These are phyloP conservation scores for Candida alai DNA, from an alignment of 805 yeast species.

Conservation along the genomic window DNA sequence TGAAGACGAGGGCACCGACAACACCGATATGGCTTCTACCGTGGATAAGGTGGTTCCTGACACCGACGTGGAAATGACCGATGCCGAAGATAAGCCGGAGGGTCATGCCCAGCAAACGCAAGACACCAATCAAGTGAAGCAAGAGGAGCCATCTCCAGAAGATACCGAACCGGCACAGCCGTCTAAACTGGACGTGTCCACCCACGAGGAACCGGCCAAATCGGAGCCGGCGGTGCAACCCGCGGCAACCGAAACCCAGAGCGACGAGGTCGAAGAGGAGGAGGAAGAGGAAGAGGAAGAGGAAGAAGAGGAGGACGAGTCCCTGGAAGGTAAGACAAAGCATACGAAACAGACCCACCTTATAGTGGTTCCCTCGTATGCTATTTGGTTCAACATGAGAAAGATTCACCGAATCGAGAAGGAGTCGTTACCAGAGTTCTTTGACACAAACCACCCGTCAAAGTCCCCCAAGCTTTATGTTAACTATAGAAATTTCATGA, in stretches of 20 bases:
- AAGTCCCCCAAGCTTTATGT: constrained; percentile 81
- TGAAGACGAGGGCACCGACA: constrained; percentile 1
- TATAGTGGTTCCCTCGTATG: constrained; percentile 80
- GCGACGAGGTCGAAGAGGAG: constrained; percentile 3
- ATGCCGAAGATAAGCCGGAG: constrained; percentile 3
- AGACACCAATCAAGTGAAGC: constrained; percentile 4
- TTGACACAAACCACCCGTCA: constrained; percentile 63
- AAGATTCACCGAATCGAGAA: constrained; percentile 74
- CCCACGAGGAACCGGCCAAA: neutral
- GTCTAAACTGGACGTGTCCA: neutral
- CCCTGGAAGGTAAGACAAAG: constrained; percentile 15
- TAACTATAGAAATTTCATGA: constrained; percentile 83
- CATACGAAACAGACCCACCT: constrained; percentile 66
- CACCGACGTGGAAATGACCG: constrained; percentile 4
- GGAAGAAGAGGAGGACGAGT: constrained; percentile 11
- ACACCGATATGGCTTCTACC: constrained; percentile 5
- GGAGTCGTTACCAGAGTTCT: constrained; percentile 85
- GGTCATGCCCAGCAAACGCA: neutral
- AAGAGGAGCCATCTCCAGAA: neutral
- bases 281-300: constrained; percentile 10
- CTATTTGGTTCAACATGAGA: constrained; percentile 78
- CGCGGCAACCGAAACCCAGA: constrained; percentile 1
- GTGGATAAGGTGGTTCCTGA: constrained; percentile 1
- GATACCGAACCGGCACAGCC: constrained; percentile 1
- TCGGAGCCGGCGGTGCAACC: neutral